Conservation (phyloP, 1,284 basidiomycete genomes). For the Phellinidium pouzarii region DNA sequence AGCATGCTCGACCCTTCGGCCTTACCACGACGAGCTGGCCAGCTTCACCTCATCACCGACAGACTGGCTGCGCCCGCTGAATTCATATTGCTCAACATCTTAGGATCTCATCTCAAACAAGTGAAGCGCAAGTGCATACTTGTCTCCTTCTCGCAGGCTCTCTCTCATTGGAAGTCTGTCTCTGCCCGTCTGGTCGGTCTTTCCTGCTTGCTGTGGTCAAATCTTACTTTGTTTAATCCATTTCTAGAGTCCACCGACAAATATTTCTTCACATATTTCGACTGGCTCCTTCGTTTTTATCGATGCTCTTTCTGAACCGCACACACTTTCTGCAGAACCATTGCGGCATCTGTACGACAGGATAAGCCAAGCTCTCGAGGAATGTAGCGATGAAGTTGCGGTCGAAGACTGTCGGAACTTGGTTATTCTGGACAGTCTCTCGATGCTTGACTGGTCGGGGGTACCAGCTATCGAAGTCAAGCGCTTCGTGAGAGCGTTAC, state of each 20-base stretch:
- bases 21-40: conserved; percentile 25
- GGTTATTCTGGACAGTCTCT: conserved; percentile 60
- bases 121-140: conserved; percentile 36
- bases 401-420: not conserved
- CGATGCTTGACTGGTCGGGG: conserved; percentile 63
- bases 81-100: conserved; percentile 50
- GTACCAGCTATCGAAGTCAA: conserved; percentile 40
- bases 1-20: conserved; percentile 15
- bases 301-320: conserved; percentile 31
- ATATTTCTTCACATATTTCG: conserved; percentile 38
- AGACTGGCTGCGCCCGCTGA: conserved; percentile 59
- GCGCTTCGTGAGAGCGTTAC: conserved; percentile 52
- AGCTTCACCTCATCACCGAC: conserved; percentile 57
- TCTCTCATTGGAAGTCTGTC: conserved; percentile 54
- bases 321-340: conserved; percentile 21
- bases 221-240: not conserved
- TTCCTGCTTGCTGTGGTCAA: not conserved
- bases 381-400: not conserved
- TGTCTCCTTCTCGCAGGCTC: conserved; percentile 49
- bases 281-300: conserved; percentile 45
- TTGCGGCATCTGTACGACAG: conserved; percentile 24
- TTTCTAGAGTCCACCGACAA: conserved; percentile 39
- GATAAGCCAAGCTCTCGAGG: not conserved
- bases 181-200: conserved; percentile 47
- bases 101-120: conserved; percentile 48